Conservation (phyloP, 306 rosid genomes). For the Ziziphus jujuba region DNA sequence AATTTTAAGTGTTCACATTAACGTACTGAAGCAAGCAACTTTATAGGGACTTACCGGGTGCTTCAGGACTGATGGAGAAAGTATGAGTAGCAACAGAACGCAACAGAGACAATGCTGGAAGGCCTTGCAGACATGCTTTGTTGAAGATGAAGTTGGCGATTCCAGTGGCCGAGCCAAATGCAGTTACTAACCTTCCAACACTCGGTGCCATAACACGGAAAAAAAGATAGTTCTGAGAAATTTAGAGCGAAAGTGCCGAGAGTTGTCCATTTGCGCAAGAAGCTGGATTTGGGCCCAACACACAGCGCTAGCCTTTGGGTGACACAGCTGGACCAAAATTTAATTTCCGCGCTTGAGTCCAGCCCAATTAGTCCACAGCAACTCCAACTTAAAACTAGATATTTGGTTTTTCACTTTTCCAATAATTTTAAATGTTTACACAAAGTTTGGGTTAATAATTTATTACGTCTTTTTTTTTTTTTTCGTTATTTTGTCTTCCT, state of each 20-base stretch:
- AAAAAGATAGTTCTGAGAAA: neutral
- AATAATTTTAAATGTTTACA: too few relatives aligned
- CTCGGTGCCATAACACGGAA: constrained; percentile 18
- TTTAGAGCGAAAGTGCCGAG: neutral
- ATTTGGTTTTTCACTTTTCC: too few relatives aligned
- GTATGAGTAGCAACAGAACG: neutral
- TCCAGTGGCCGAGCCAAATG: constrained; percentile 29
- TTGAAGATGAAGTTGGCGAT: constrained; percentile 15
- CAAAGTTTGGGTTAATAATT: too few relatives aligned
- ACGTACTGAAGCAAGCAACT: too few relatives aligned
- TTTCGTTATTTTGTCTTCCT: too few relatives aligned
- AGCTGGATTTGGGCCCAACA: neutral
- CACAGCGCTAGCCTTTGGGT: too few relatives aligned
- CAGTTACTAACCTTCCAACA: constrained; percentile 33
- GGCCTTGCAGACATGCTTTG: constrained; percentile 7
- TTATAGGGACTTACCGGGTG: constrained; percentile 1
- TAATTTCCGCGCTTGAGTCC: too few relatives aligned
- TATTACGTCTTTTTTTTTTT: too few relatives aligned
- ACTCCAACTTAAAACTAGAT: too few relatives aligned
- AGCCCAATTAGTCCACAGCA: too few relatives aligned
- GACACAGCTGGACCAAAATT: too few relatives aligned
- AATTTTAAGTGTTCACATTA: neutral
- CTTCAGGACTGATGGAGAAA: neutral
- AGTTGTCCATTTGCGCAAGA: neutral
- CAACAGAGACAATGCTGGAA: constrained; percentile 12